Evolutionary conservation across 306 rosid genomes (phyloP).

Genomic region (Dryas drummondii): DNA sequence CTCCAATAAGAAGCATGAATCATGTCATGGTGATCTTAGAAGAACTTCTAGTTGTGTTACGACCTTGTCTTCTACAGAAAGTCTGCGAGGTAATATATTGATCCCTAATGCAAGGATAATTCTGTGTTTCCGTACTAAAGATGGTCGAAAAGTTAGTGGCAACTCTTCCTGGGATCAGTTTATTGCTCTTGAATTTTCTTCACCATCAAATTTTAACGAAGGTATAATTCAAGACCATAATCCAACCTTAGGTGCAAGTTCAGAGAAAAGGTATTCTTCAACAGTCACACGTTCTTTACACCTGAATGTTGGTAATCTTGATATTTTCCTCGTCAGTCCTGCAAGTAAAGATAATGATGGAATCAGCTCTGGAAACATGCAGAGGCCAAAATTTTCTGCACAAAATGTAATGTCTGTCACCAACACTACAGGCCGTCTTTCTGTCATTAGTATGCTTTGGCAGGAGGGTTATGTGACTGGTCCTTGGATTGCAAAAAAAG

Average conservation of each 20-base stretch:
- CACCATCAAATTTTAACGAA: slow-evolving; percentile 37
- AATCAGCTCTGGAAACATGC: slow-evolving; percentile 38
- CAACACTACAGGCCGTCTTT: slow-evolving; percentile 41
- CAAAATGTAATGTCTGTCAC: slow-evolving; percentile 56
- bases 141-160: slow-evolving; percentile 32
- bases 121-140: slow-evolving; percentile 74
- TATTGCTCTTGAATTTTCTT: slow-evolving; percentile 72
- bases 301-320: slow-evolving; percentile 57
- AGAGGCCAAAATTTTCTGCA: slow-evolving; percentile 45
- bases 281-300: slow-evolving; percentile 51
- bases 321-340: slow-evolving; percentile 53
- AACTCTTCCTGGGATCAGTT: slow-evolving; percentile 67
- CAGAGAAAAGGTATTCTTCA: slow-evolving; percentile 50
- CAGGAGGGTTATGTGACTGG: slow-evolving; percentile 88
- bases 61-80: slow-evolving; percentile 50
- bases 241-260: slow-evolving; percentile 45
- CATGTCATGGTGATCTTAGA: slow-evolving; percentile 34
- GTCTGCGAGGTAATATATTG: slow-evolving; percentile 59
- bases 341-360: slow-evolving; percentile 28
- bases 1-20: slow-evolving; percentile 36
- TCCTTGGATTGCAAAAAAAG: slow-evolving; percentile 86
- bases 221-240: slow-evolving; percentile 32
- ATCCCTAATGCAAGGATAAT: slow-evolving; percentile 67
- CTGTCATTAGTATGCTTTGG: slow-evolving; percentile 64
- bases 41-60: slow-evolving; percentile 44